Conservation (phyloP, 2,329 filamentous ascomycete species). For the Magnaporthales sp. region DNA sequence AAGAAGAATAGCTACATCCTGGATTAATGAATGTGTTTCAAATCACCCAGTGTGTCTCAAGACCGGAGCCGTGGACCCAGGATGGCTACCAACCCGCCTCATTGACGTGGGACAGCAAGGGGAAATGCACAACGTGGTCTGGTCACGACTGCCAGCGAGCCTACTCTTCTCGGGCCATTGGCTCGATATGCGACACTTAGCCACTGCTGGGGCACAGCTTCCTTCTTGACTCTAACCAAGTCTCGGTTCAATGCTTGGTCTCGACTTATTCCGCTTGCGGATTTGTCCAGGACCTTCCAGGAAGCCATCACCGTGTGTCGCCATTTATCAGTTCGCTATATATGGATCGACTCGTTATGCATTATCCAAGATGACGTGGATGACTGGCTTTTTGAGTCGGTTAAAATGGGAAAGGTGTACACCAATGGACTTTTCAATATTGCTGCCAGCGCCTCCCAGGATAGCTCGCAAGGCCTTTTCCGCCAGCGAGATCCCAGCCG, state of each 20-base stretch:
- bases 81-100: not conserved
- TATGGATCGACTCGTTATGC: slow-evolving; percentile 4
- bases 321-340: not conserved
- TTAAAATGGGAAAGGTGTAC: slow-evolving; percentile 8
- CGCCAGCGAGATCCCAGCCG: not conserved
- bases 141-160: not conserved
- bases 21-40: not conserved
- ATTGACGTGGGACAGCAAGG: not conserved
- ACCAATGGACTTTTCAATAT: slow-evolving; percentile 3
- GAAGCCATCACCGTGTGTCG: slow-evolving; percentile 16
- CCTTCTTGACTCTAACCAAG: not conserved
- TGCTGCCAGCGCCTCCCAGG: not conserved
- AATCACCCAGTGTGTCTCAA: not conserved
- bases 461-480: not conserved
- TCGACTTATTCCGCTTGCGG: not conserved
- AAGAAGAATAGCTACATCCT: not conserved
- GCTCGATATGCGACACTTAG: not conserved
- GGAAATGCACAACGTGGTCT: not conserved
- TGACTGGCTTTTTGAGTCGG: slow-evolving; percentile 8
- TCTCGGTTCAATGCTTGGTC: not conserved
- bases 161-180: not conserved
- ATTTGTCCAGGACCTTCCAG: slow-evolving; percentile 15
- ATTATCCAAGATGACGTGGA: slow-evolving; percentile 1
- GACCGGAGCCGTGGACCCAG: not conserved
- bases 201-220: not conserved